Base-by-base conservation (phyloP, 208 protist genomes). In the Acanthamoeba polyphaga region DNA sequence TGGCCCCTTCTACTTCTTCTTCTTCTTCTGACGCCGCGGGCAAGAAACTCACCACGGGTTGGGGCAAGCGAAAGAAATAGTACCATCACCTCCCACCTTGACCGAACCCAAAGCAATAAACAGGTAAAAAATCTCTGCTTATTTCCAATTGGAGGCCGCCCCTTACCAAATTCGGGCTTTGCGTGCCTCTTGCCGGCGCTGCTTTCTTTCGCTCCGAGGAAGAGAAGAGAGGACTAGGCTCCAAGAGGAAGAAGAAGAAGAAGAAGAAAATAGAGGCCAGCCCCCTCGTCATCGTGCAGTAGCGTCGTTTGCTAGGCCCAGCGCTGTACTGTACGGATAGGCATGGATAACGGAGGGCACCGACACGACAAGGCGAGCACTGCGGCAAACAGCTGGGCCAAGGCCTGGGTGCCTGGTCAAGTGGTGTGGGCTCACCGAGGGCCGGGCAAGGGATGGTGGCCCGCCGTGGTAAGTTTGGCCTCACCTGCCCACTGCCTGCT, bases 1-100 rank as follows among this genome's bases (percentile, higher is more conserved):
- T 22, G 24, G 62, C 62, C 62, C 17, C 27, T n/a, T 22, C n/a
- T n/a, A n/a, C n/a, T n/a, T n/a, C n/a, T n/a, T n/a, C n/a, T n/a
- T n/a, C n/a, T n/a, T n/a, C 62, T 1, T 13, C 62, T 22, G 62
- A 29, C 24, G 24, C 17, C 15, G 1, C 62, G 62, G 62, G 17
- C 72, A 80, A 80, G 72, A 80, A 80, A 27, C 72, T 80, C 29
- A 80, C 72, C 72, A 80, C 72, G 72, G 72, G 72, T 27, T 80
- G 72, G 72, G 72, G 72, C 19, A 80, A 80, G 24, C 72, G 72
- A 7, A 80, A 80, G 72, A 80, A 80, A 29, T 80, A 78, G n/a
- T n/a, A n/a, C n/a, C n/a, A n/a, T n/a, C n/a, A n/a, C n/a, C n/a
- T n/a, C n/a, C n/a, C n/a, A n/a, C n/a, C n/a, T n/a, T n/a, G n/a